Conservation (phyloP, 2,329 filamentous ascomycete genomes). For the Arthrobotrys iridis region DNA sequence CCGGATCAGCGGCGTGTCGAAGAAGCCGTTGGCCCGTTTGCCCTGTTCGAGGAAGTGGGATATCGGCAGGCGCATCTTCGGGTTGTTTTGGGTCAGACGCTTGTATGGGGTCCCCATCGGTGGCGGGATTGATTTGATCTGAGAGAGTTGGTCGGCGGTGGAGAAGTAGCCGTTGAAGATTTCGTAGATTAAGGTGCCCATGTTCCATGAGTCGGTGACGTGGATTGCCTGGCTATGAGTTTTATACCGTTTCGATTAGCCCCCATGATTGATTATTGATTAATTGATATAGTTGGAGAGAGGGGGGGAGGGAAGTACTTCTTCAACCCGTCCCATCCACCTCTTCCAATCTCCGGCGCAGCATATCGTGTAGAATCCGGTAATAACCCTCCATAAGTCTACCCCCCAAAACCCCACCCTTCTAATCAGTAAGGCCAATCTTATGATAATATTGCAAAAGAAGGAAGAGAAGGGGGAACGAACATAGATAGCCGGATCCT, state of each 20-base stretch:
- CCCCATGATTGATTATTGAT: no score
- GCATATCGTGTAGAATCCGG: slow-evolving; percentile 86
- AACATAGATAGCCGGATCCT: slow-evolving; percentile 90
- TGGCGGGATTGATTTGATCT: slow-evolving; percentile 85
- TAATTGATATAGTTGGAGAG: background rate
- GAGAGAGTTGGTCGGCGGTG: slow-evolving; percentile 80
- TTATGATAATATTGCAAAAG: no score
- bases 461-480: background rate
- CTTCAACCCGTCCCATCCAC: slow-evolving; percentile 92
- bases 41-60: slow-evolving; percentile 91
- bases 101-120: slow-evolving; percentile 93
- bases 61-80: slow-evolving; percentile 85
- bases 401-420: background rate
- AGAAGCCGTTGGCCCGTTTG: slow-evolving; percentile 81
- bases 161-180: slow-evolving; percentile 87
- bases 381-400: slow-evolving; percentile 87
- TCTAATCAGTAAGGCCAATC: no score
- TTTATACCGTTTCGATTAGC: background rate
- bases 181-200: slow-evolving; percentile 85
- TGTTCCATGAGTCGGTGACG: slow-evolving; percentile 87
- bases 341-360: slow-evolving; percentile 83
- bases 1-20: slow-evolving; percentile 90
- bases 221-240: slow-evolving; percentile 55
- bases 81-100: slow-evolving; percentile 84
- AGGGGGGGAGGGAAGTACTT: slow-evolving; percentile 72